Percentiles rank a stretch among this genome's conserved stretches.
These are phyloP conservation scores for Xylariaceae sp. DNA, from an alignment of 2,329 filamentous ascomycete genomes.

Conservation along the genomic window DNA sequence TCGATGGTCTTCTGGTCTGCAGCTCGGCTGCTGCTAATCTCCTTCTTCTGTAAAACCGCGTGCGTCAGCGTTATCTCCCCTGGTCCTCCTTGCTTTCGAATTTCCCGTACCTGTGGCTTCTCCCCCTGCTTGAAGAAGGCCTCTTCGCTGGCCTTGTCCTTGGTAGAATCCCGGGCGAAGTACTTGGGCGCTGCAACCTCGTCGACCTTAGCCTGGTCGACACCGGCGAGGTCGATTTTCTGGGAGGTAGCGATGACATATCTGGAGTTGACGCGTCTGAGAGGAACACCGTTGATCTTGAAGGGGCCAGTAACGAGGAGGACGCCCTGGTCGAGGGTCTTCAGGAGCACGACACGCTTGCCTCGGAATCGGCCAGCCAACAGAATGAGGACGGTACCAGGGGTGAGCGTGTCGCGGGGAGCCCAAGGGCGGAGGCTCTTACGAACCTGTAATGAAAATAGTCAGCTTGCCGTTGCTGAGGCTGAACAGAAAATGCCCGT, in stretches of 20 bases:
- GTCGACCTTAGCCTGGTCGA: slow-evolving; percentile 88
- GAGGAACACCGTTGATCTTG: slow-evolving; percentile 99
- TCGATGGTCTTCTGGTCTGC: slow-evolving; percentile 98
- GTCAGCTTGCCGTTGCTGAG: slow-evolving; percentile 10
- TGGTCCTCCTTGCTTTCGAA: slow-evolving; percentile 11
- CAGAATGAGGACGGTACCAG: slow-evolving; percentile 96
- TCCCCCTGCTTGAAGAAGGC: slow-evolving; percentile 99
- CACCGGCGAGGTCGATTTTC: slow-evolving; percentile 76
- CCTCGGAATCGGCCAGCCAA: slow-evolving; percentile 99
- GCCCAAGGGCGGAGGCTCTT: slow-evolving; percentile 87
- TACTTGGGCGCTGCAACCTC: slow-evolving; percentile 75
- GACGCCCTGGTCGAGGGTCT: slow-evolving; percentile 94
- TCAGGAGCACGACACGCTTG: slow-evolving; percentile 99
- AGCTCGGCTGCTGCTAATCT: slow-evolving; percentile 83
- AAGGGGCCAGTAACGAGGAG: slow-evolving; percentile 99
- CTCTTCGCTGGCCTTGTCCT: slow-evolving; percentile 96
- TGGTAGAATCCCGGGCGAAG: slow-evolving; percentile 92
- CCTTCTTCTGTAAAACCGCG: slow-evolving; percentile 75
- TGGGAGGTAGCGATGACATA: slow-evolving; percentile 90
- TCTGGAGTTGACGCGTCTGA: slow-evolving; percentile 88
- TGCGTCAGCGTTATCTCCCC: slow-evolving; percentile 35
- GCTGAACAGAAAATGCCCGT: not conserved
- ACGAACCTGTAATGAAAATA: slow-evolving; percentile 64
- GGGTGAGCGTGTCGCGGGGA: slow-evolving; percentile 83
- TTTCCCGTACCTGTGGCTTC: slow-evolving; percentile 79